These are phyloP conservation scores for Blastobotrys illinoisensis DNA, from an alignment of 1,139 yeast genomes.

Conservation along the genomic window DNA sequence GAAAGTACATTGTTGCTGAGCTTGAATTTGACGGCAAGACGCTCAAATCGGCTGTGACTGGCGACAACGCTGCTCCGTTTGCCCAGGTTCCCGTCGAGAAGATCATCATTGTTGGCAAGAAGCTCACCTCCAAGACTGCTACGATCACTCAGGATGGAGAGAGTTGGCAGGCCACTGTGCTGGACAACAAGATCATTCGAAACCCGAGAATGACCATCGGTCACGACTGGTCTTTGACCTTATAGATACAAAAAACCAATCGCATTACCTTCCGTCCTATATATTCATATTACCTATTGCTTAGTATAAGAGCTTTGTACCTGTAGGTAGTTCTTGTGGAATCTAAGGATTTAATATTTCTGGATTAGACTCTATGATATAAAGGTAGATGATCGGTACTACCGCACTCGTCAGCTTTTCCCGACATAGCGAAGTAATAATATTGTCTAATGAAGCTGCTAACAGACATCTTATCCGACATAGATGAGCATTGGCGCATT, in stretches of 20 bases:
- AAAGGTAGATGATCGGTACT: no score
- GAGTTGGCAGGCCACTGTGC: conserved; percentile 35
- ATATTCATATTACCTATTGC: no score
- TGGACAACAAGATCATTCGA: conserved; percentile 36
- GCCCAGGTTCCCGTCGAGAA: conserved; percentile 44
- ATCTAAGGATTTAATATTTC: no score
- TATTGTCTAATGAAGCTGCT: no score
- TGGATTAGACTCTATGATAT: no score
- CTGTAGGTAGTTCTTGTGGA: no score
- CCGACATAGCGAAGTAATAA: no score
- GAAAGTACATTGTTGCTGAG: conserved; percentile 19
- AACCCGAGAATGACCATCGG: conserved; percentile 51
- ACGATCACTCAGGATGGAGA: conserved; percentile 36
- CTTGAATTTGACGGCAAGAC: conserved; percentile 45
- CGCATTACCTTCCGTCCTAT: no score
- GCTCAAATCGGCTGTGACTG: conserved; percentile 61
- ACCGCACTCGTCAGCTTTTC: no score
- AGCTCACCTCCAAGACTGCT: conserved; percentile 21
- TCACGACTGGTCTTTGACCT: conserved; percentile 44
- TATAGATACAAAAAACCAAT: conserved; percentile 17
- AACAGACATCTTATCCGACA: no score
- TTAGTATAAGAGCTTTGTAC: no score
- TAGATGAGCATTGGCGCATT: no score
- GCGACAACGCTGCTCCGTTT: conserved; percentile 17
- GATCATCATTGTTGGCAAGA: conserved; percentile 48